phyloP scores from a whole-genome alignment of 2,329 filamentous ascomycete species.

The Penicillium sp. region DNA sequence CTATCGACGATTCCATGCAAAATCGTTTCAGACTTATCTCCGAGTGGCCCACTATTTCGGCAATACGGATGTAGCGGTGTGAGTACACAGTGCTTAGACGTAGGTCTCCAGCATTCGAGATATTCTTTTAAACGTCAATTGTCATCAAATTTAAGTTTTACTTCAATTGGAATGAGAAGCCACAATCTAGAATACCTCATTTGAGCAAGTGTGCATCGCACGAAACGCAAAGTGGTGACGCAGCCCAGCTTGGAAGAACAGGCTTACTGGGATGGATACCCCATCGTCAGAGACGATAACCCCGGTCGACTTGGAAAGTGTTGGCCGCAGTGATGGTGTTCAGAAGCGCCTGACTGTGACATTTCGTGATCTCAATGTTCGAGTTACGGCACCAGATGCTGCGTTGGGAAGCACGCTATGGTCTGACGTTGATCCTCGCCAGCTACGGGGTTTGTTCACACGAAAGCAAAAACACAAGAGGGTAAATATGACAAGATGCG shows the following conservation, averaged over 20 bases:
- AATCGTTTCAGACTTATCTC: background rate
- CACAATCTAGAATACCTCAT: background rate
- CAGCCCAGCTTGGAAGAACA: background rate
- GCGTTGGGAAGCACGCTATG: slow-evolving; percentile 38
- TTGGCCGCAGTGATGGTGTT: slow-evolving; percentile 9
- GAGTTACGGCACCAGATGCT: slow-evolving; percentile 39
- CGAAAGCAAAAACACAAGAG: slow-evolving; percentile 28
- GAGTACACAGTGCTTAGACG: background rate
- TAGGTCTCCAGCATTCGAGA: background rate
- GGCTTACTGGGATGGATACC: slow-evolving; percentile 26
- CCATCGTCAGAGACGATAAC: slow-evolving; percentile 32
- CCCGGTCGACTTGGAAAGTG: slow-evolving; percentile 30
- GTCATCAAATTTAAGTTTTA: background rate
- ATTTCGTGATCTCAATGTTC: slow-evolving; percentile 38
- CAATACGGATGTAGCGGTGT: slow-evolving; percentile 11
- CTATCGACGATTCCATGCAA: background rate
- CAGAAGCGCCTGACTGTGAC: slow-evolving; percentile 40
- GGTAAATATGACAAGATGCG: slow-evolving; percentile 18
- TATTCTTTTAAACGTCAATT: background rate
- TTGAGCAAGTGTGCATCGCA: background rate
- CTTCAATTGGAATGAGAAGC: background rate
- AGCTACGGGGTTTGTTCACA: slow-evolving; percentile 26
- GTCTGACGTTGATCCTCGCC: slow-evolving; percentile 37
- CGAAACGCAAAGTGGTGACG: background rate
- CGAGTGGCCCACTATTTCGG: slow-evolving; percentile 4